Evolutionary conservation across 805 yeast species (phyloP), one percentile per base, ranked within the genome.

Genomic region (Wickerhamia fluorescens): DNA sequence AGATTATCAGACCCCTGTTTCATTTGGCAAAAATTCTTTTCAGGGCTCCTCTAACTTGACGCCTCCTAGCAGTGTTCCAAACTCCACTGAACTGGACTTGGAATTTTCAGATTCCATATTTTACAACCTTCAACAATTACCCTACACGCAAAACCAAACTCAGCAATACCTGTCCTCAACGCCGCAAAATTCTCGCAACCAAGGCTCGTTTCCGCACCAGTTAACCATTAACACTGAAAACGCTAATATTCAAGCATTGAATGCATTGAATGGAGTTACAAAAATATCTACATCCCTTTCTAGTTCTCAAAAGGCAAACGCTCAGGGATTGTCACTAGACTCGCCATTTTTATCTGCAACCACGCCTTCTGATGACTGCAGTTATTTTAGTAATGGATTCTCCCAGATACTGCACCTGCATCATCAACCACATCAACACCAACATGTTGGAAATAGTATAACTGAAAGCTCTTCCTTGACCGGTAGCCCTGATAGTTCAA

Each of bases 301-400:
- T 11, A 20, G 14, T 13, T 18, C 29, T 6, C 20, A 21, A 11
- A 25, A 16, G 20, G 19, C 13, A 15, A 21, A 13, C n/a, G 20
- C 31, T 8, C 25, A 33, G 7, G 37, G 35, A 4, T 36, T 38
- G 25, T 28, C 56, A 5, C 50, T 62, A 29, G 65, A 62, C 29
- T 58, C 66, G 5, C 70, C 68, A 14, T 63, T 63, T 36, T 53
- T 58, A 51, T 56, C 64, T 9, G 61, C 66, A 4, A 45, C 55
- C 3, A 49, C 55, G 3, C 59, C 58, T 4, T 41, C 54, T 4
- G 67, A 61, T 7, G 67, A 61, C 26, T 51, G 38, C 28, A 52
- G 53, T 9, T 55, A 51, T 35, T 55, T 55, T 42, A 40, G 49
- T 16, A 38, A 42, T 33, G 44, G 45, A 3, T 40, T 38, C 21